These are phyloP conservation scores for Nakazawaea peltata DNA, from an alignment of 805 yeast species.

Conservation along the genomic window DNA sequence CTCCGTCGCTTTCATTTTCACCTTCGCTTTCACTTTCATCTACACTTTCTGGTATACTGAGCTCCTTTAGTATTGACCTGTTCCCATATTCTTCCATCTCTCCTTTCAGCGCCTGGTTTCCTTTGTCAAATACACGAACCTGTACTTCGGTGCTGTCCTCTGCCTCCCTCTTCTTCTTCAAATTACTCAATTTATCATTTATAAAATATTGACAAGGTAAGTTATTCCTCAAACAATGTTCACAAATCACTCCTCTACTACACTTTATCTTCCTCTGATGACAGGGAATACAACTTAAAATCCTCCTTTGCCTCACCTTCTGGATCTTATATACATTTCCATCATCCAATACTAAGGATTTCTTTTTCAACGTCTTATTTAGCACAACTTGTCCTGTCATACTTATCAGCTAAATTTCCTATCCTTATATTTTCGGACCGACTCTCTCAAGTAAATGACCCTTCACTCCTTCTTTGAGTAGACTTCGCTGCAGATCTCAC, in stretches of 20 bases:
- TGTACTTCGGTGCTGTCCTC: too few relatives aligned
- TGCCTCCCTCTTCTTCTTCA: constrained; percentile 14
- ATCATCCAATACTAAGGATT: constrained; percentile 30
- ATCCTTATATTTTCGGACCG: too few relatives aligned
- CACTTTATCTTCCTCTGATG: constrained; percentile 64
- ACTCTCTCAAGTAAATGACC: too few relatives aligned
- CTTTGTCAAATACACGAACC: not conserved
- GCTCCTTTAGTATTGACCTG: too few relatives aligned
- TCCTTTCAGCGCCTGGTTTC: not conserved
- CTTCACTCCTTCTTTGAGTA: too few relatives aligned
- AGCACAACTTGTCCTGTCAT: too few relatives aligned
- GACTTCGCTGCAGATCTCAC: too few relatives aligned
- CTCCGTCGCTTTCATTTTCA: too few relatives aligned
- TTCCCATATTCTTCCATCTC: too few relatives aligned
- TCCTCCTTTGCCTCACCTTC: constrained; percentile 51
- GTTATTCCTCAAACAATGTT: constrained; percentile 40
- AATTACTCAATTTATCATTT: constrained; percentile 43
- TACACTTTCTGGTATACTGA: too few relatives aligned
- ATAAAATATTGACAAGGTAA: constrained; percentile 48
- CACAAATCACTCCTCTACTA: constrained; percentile 48
- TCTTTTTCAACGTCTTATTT: constrained; percentile 8
- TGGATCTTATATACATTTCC: constrained; percentile 55
- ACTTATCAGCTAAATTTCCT: too few relatives aligned
- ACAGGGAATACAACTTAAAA: constrained; percentile 52
- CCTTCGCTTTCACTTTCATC: too few relatives aligned